Conservation (phyloP, 2,329 filamentous ascomycete species). For the Penicillium sp. region DNA sequence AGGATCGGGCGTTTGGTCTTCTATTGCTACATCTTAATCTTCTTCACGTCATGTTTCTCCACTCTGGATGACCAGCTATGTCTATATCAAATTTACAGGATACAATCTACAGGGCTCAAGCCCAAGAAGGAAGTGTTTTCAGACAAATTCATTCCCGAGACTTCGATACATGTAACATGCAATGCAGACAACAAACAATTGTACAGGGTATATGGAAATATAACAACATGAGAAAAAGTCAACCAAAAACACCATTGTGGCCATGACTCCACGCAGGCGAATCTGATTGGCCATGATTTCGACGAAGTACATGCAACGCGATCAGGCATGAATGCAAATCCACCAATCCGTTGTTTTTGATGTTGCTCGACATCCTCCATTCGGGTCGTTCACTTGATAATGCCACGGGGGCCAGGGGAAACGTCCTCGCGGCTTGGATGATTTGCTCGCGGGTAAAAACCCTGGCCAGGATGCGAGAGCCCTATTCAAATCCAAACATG, state of each 20-base stretch:
- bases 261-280: neutral
- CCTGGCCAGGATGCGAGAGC: slow-evolving; percentile 14
- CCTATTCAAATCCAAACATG: neutral
- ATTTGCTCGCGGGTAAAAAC: slow-evolving; percentile 20
- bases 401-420: slow-evolving; percentile 21
- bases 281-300: neutral
- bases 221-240: neutral
- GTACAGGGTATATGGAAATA: no score
- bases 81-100: neutral
- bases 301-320: no score
- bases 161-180: no score
- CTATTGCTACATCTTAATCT: neutral
- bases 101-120: neutral
- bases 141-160: neutral
- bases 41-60: neutral
- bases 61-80: neutral
- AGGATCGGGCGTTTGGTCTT: slow-evolving; percentile 16
- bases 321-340: no score
- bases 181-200: no score
- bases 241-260: neutral
- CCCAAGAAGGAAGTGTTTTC: neutral
- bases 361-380: slow-evolving; percentile 18
- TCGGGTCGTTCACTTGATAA: slow-evolving; percentile 13
- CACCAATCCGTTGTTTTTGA: neutral
- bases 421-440: slow-evolving; percentile 13